A percentile compares a stretch with the other conserved stretches of the same genome.
phyloP scores from a whole-genome alignment of 805 yeast genomes.

The Candida xyloterini region DNA sequence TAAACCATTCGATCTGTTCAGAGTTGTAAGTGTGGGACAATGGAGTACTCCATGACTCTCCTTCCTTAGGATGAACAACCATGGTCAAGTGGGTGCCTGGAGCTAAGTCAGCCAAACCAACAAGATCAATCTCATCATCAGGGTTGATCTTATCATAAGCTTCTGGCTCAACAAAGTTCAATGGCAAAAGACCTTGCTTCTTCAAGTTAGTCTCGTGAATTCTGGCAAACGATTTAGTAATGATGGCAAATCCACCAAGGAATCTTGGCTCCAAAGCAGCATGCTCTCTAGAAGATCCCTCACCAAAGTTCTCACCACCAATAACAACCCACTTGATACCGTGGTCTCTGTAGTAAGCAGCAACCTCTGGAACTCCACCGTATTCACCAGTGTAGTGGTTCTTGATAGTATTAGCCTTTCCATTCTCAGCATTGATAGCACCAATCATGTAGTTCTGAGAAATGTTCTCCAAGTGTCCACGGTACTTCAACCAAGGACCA shows the following conservation, averaged over 20 bases:
- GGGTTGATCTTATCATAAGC: conserved; percentile 94
- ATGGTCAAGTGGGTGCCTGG: conserved; percentile 89
- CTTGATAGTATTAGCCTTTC: conserved; percentile 87
- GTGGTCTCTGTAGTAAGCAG: conserved; percentile 88
- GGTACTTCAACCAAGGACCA: conserved; percentile 99
- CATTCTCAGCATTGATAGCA: conserved; percentile 95
- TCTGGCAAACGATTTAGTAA: conserved; percentile 97
- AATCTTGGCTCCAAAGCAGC: conserved; percentile 99
- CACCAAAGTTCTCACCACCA: conserved; percentile 99
- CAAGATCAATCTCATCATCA: conserved; percentile 82
- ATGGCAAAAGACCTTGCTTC: conserved; percentile 98
- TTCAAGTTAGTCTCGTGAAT: conserved; percentile 99
- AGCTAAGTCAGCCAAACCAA: conserved; percentile 80
- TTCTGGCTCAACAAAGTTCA: conserved; percentile 83
- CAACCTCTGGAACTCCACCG: conserved; percentile 96
- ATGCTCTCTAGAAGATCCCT: conserved; percentile 99
- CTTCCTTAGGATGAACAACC: conserved; percentile 71
- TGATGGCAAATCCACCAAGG: conserved; percentile 97
- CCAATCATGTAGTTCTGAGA: conserved; percentile 99
- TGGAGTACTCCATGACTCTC: conserved; percentile 83
- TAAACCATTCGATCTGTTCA: conserved; percentile 99
- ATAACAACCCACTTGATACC: conserved; percentile 95
- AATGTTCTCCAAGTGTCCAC: conserved; percentile 98
- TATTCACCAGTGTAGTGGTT: conserved; percentile 89
- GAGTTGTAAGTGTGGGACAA: conserved; percentile 94